Evolutionary conservation across 2,329 filamentous ascomycete species (phyloP), one percentile per base, ranked within the genome.

Genomic region (Penicillium griseofulvum): DNA sequence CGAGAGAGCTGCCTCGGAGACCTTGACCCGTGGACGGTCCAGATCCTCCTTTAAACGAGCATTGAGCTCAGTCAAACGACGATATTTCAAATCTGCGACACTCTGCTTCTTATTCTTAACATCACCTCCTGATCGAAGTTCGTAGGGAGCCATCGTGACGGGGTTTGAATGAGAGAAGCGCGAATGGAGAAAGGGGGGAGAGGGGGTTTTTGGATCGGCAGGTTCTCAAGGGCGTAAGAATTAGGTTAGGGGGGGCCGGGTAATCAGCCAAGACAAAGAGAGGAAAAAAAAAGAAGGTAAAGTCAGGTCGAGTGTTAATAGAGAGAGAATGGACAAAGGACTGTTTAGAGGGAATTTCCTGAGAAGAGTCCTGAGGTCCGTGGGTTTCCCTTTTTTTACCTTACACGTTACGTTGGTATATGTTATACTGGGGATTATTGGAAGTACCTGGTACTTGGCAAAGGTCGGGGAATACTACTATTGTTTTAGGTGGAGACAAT

Each of bases 21-120:
- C 91, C 65, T 93, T 94, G 72, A 97, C 96, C 68, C 94, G 85
- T 74, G 96, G 91, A 74, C 94, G 86, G 69, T 97, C 94, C 62
- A 99, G 82, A 75, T 99, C 94, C 78, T 99, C 94, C 70, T 92
- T 90, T 75, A 99, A 80, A 68, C 94, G 88, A 77, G 91, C 91
- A 83, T 97, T 99, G 70, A 99, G 85, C 80, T 99, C 94, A 59
- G 92, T 97, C 77, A 99, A 83, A 63, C 94, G 89, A 70, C 94
- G 88, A 70, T 97, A 86, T 83, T 99, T 99, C 63, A 99, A 85
- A 76, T 99, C 94, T 67, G 93, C 93, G 90, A 99, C 97, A 74
- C 91, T 96, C 80, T 97, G 94, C 83, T 97, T 97, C 81, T 95
- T 97, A 81, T 92, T 96, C 83, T 84, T 86, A 65, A 82, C 77